Base-by-base conservation (phyloP, 1,284 basidiomycete species). In the Tilletiaria anomala region DNA sequence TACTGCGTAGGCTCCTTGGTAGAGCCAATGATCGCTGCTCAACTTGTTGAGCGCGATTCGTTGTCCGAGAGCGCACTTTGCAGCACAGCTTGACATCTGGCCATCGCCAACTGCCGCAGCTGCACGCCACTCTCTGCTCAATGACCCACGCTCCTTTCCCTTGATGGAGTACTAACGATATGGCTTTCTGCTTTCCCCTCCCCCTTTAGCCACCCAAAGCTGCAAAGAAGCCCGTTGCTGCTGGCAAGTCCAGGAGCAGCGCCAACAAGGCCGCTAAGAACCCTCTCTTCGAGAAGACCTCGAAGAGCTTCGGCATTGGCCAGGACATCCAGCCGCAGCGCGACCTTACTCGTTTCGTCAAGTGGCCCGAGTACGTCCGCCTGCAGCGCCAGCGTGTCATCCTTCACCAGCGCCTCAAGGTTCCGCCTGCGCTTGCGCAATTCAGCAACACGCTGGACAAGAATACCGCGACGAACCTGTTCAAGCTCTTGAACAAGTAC, bases 311-410 rank as follows among this genome's bases (percentile, higher is more conserved):
- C 70, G 87, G 86, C 69, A 89, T 96, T 54, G 91, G 89, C 68
- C 86, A 91, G 74, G 85, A 93, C 73, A 78, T 96, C 66, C 84
- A 82, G 66, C 89, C 82, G 65, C 77, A 78, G 70, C 78, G 77
- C 48, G 91, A 97, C 73, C 73, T 96, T 56, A 93, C 86, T 53
- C 86, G 89, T 70, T 96, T 96, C 73, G 86, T 96, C 73, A 96
- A 94, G 74, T 97, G 91, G 91, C 91, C 91, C 58, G 87, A 91
- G 74, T 97, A 97, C 69, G 80, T 97, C 60, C 86, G 87, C 68
- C 82, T 96, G 49, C 91, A 97, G 71, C 82, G 91, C 70, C 89
- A 96, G 73, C 93, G 91, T 75, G 87, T 96, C 67, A 93, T 97
- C 73, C 82, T 97, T 54, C 75, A 85, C 78, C 88, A 96, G 75